Evolutionary conservation across 2,329 filamentous ascomycete species (phyloP), one percentile per base, ranked within the genome.

Genomic region (Trichophaea hybrida): DNA sequence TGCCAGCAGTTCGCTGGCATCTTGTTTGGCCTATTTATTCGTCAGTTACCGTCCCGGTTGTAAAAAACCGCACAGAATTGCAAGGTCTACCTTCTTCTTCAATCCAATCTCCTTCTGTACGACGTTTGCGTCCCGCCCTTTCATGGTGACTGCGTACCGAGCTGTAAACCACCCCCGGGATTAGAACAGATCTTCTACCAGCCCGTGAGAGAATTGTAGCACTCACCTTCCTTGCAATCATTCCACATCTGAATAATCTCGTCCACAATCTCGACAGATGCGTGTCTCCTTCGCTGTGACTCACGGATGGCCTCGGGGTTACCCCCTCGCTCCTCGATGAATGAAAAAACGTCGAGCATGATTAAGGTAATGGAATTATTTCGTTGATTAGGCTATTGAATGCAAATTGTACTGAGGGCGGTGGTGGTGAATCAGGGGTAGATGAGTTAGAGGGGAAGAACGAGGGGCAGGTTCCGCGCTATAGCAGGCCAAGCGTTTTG

Each of bases 261-360:
- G 75, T 98, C 91, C 32, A 98, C 91, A 52, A 85, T 77, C 70
- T 88, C 86, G 69, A 89, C 86, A 12, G 83, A 79, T 53, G 88
- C 90, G 76, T 82, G 80, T 68, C 93, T 84, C 71, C 83, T 83
- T 68, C 85, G 81, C 75, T 98, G 93, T 65, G 86, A 93, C 73
- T 96, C 88, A 73, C 86, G 86, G 74, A 98, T 93, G 75, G 83
- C 84, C 71, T 94, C 85, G 13, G 89, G 88, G 75, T 97, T 82
- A 68, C 93, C 93, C 67, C 91, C 93, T 69, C 89, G 86, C 74
- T 96, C 88, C 71, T 80, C 74, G 70, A 91, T 84, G 71, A 91
- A 88, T 71, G 90, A 86, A 68, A 80, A 78, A 59, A 88, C 78
- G 75, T 90, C 86, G 67, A 88, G 78, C 85, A 88, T 88, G 57